Base-by-base conservation (phyloP, 768 basidiomycete species). In the Gautieria morchelliformis region DNA sequence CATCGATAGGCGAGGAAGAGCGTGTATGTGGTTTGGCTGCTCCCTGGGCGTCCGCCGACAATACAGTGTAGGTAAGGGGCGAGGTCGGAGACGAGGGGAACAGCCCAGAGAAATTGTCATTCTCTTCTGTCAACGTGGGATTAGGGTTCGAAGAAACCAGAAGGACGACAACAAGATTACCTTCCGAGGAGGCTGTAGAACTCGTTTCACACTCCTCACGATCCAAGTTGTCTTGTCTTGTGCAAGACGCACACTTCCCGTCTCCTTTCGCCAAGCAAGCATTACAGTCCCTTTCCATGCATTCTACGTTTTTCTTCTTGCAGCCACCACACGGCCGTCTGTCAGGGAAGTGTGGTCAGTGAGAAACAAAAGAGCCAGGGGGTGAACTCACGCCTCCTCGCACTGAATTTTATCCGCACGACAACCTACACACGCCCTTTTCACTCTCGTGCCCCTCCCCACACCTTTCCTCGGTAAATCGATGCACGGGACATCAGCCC, bases 401-500 rank as follows among this genome's bases (percentile, higher is more conserved):
- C 53, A 56, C 53, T 56, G 53, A 19, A 48, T 46, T 27, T 56
- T 56, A 17, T 56, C 53, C n/a, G 17, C 14, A 44, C 53, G 41
- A 39, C 53, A 56, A 44, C 53, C 53, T 20, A 20, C 53, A 39
- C 65, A 65, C 42, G 65, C 65, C 60, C 76, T 74, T 68, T 82
- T 84, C 17, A 82, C 82, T 42, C 83, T 75, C 22, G 76, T 77
- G 22, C 82, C 83, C 50, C 79, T 80, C 1, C 82, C 81, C 61
- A 75, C 73, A 46, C 64, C 72, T 64, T 77, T 81, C 55, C 80
- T 70, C 11, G 77, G 75, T 5, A 75, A 70, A 24, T 69, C 76
- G 55, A 79, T 63, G 61, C 83, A 85, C 42, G 74, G 71, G 59
- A 69, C 75, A 15, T 70, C 73, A 53, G 68, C 66, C 22, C 79